Percentiles rank a stretch among this genome's conserved stretches.
phyloP scores from a whole-genome alignment of 257 asterid species.

The Solanum chmielewskii region DNA sequence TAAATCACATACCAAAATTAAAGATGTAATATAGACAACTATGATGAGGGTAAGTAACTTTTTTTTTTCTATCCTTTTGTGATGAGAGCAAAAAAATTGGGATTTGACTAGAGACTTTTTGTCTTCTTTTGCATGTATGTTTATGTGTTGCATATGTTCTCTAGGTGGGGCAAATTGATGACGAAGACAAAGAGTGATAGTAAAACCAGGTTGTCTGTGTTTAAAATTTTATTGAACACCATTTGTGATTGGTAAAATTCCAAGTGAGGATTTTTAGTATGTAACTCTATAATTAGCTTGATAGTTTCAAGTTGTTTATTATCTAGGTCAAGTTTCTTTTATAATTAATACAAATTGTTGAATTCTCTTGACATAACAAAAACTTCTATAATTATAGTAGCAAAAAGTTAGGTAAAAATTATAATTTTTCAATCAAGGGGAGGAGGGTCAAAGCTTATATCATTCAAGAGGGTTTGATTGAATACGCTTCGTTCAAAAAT shows the following conservation, averaged over 20 bases:
- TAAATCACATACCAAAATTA: not conserved
- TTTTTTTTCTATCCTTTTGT: not conserved
- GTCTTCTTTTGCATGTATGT: constrained; percentile 29
- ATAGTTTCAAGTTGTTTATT: not conserved
- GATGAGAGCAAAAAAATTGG: not conserved
- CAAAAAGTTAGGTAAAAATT: too few species aligned
- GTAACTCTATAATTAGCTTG: not conserved
- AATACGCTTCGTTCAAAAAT: too few species aligned
- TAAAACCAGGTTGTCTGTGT: constrained; percentile 31
- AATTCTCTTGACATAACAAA: too few species aligned
- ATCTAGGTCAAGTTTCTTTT: too few species aligned
- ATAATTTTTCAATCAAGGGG: too few species aligned
- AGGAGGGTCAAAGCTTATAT: too few species aligned
- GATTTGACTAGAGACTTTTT: constrained; percentile 40
- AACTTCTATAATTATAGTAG: too few species aligned
- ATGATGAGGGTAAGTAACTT: not conserved
- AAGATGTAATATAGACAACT: not conserved
- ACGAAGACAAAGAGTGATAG: constrained; percentile 23
- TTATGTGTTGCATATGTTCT: constrained; percentile 12
- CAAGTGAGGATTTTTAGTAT: not conserved
- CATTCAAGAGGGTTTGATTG: too few species aligned
- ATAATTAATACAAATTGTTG: too few species aligned
- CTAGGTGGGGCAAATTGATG: not conserved
- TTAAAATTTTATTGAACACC: constrained; percentile 18
- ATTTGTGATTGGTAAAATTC: not conserved